Evolutionary conservation across 2,329 filamentous ascomycete species (phyloP).

Genomic region (Pseudocercospora macadamiae): DNA sequence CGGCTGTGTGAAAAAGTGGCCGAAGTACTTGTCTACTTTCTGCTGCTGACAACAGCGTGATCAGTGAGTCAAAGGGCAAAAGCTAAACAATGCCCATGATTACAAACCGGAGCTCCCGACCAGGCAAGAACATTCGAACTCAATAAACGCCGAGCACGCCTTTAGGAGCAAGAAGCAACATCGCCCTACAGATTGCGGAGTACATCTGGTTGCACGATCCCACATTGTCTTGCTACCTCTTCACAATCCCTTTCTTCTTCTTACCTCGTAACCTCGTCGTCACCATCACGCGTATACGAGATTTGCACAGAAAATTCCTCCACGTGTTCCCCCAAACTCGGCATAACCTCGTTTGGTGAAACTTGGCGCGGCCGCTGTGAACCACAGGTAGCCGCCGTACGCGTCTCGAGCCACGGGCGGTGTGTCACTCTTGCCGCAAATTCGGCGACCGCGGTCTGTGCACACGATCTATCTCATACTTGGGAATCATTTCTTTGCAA

Average conservation of each 20-base stretch:
- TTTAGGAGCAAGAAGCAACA: background rate
- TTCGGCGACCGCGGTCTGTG: background rate
- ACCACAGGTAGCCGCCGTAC: background rate
- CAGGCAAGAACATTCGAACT: conserved; percentile 8
- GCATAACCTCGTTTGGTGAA: background rate
- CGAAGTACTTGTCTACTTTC: background rate
- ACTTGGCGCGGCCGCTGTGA: background rate
- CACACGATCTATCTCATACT: background rate
- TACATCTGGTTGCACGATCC: background rate
- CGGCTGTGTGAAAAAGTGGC: background rate
- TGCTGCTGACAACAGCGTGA: conserved; percentile 2
- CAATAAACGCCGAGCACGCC: conserved; percentile 3
- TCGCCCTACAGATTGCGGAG: background rate
- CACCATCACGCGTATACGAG: too few species aligned
- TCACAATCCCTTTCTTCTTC: background rate
- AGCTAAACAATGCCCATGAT: conserved; percentile 1
- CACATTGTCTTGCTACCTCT: background rate
- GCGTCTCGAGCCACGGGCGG: background rate
- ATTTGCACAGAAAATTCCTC: background rate
- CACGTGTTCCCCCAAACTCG: background rate
- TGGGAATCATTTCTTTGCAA: conserved; percentile 11
- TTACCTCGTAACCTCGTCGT: too few species aligned
- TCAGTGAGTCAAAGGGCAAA: conserved; percentile 10
- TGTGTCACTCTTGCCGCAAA: background rate
- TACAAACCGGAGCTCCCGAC: conserved; percentile 10